phyloP scores from a whole-genome alignment of 306 rosid genomes.

The Castanea mollissima region DNA sequence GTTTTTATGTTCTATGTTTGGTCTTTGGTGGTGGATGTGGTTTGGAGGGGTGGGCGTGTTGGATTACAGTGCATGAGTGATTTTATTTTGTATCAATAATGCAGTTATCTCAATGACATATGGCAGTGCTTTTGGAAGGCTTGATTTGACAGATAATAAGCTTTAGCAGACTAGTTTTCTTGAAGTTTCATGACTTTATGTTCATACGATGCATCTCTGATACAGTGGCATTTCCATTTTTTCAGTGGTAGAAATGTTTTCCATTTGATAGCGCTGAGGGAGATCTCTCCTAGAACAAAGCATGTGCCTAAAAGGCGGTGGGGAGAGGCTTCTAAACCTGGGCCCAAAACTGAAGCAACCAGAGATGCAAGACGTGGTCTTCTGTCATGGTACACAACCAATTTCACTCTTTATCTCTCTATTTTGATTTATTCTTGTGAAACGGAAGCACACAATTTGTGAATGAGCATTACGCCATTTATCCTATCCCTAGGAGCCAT shows the following conservation, averaged over 20 bases:
- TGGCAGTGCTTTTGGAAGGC: neutral
- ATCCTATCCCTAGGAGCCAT: neutral
- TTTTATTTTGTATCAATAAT: neutral
- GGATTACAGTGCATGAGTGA: neutral
- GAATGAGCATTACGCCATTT: neutral
- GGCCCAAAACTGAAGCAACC: slow-evolving; percentile 18
- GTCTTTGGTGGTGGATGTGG: neutral
- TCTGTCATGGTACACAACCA: slow-evolving; percentile 44
- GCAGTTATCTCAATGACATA: neutral
- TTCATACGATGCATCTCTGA: slow-evolving; percentile 8
- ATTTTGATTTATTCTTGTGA: neutral
- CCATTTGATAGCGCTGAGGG: slow-evolving; percentile 50
- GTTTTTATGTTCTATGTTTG: neutral
- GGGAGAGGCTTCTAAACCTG: slow-evolving; percentile 35
- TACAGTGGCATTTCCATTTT: slow-evolving; percentile 25
- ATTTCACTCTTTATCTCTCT: neutral
- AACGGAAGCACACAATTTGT: slow-evolving; percentile 1
- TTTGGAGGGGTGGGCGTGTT: neutral
- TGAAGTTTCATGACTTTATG: neutral
- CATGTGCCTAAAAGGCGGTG: slow-evolving; percentile 38
- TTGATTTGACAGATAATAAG: neutral
- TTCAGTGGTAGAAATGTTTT: slow-evolving; percentile 51
- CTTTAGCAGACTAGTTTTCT: neutral
- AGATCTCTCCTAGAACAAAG: slow-evolving; percentile 45
- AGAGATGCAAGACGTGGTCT: slow-evolving; percentile 52